These are phyloP conservation scores for Vitis hybrid DNA, from an alignment of 177 flowering plant species.

Conservation along the genomic window DNA sequence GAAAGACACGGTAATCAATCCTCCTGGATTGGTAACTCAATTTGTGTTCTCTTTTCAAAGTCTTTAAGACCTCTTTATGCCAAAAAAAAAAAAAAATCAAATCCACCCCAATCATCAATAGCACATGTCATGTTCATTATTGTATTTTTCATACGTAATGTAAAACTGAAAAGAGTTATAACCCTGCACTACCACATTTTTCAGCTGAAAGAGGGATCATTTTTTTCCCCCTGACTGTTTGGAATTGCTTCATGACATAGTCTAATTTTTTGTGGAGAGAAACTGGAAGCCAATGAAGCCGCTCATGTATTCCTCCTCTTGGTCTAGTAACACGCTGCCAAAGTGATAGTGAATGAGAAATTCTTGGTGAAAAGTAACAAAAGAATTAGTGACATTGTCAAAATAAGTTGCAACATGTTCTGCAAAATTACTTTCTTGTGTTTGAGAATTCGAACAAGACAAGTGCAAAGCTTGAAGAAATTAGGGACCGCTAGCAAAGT, in stretches of 20 bases:
- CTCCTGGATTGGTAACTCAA: too few relatives aligned
- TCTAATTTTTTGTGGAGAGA: slow-evolving; percentile 61
- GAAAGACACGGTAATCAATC: neutral
- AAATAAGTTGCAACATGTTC: neutral
- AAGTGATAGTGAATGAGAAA: slow-evolving; percentile 2
- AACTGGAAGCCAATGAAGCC: slow-evolving; percentile 89
- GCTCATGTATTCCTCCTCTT: slow-evolving; percentile 72
- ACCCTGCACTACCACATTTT: slow-evolving; percentile 34
- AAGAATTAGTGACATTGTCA: neutral
- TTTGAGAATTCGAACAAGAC: too few relatives aligned
- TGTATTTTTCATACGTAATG: too few relatives aligned
- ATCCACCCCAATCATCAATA: too few relatives aligned
- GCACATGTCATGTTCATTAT: too few relatives aligned
- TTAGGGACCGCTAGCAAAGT: too few relatives aligned
- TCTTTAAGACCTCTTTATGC: too few relatives aligned
- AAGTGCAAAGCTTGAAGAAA: too few relatives aligned
- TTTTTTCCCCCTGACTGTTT: slow-evolving; percentile 21
- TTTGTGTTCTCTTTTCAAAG: too few relatives aligned
- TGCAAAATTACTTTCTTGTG: too few relatives aligned
- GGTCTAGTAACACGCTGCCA: slow-evolving; percentile 86
- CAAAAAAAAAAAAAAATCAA: too few relatives aligned
- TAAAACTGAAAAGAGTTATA: slow-evolving; percentile 7
- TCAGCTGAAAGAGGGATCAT: slow-evolving; percentile 26
- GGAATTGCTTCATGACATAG: slow-evolving; percentile 32
- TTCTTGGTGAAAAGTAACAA: neutral